Evolutionary conservation across 1,284 basidiomycete genomes (phyloP).

Genomic region (Puccinia sorghi): DNA sequence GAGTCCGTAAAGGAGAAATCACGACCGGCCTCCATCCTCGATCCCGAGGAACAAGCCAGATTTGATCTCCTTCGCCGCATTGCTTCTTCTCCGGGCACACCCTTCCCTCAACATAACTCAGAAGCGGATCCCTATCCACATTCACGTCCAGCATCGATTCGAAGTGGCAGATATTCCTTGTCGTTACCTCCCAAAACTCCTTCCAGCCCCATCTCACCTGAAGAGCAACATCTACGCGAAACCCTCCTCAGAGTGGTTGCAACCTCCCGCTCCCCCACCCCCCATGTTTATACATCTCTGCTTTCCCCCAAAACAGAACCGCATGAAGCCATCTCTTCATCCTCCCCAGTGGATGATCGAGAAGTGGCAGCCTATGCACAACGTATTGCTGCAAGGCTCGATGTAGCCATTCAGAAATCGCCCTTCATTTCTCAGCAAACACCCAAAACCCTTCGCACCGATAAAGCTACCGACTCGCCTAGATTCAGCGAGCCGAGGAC

Average conservation of each 20-base stretch:
- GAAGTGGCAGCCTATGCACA: slow-evolving; percentile 18
- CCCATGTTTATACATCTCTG: not conserved
- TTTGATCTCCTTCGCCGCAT: not conserved
- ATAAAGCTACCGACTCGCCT: slow-evolving; percentile 4
- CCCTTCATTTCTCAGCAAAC: slow-evolving; percentile 3
- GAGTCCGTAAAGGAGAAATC: not conserved
- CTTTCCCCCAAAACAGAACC: not conserved
- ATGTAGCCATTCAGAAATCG: slow-evolving; percentile 34
- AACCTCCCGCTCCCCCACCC: not conserved
- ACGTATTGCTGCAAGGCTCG: slow-evolving; percentile 17
- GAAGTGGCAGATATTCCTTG: not conserved
- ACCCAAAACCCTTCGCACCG: not conserved
- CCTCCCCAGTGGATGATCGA: not conserved
- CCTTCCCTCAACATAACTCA: not conserved
- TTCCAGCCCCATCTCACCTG: slow-evolving; percentile 18
- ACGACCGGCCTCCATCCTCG: not conserved
- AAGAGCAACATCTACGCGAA: slow-evolving; percentile 28
- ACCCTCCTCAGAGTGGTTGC: slow-evolving; percentile 26
- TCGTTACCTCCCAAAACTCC: not conserved
- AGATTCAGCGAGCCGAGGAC: not conserved
- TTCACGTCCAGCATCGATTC: not conserved
- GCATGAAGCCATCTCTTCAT: not conserved
- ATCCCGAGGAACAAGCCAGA: slow-evolving; percentile 22
- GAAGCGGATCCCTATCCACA: not conserved
- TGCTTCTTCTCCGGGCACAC: not conserved